Evolutionary conservation across 163 green algal genomes (phyloP).

Genomic region (Scenedesmus sp.): DNA sequence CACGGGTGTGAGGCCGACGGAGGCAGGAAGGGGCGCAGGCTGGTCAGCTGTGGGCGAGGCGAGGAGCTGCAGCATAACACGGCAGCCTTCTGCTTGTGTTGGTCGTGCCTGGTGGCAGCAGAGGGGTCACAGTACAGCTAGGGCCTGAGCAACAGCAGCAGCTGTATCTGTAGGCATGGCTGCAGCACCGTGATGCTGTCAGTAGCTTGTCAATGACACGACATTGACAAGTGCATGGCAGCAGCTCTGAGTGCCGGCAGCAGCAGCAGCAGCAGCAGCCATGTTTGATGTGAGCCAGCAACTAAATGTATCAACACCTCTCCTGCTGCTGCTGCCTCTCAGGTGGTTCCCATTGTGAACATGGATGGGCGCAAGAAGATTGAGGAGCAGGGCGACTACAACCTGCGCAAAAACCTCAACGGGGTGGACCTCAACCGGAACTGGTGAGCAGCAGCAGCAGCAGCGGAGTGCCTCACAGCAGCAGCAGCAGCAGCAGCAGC

Average conservation of each 20-base stretch:
- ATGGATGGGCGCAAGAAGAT: conserved; percentile 28
- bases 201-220: no score
- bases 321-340: conserved; percentile 17
- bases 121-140: no score
- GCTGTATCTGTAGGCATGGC: background rate
- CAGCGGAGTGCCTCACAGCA: background rate
- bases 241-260: background rate
- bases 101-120: no score
- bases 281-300: background rate
- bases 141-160: background rate
- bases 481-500: background rate
- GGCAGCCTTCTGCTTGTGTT: no score
- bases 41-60: no score
- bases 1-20: no score
- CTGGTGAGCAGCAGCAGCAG: conserved; percentile 10
- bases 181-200: no score
- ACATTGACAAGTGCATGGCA: background rate
- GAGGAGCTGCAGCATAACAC: no score
- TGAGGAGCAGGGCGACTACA: background rate
- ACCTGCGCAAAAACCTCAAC: background rate
- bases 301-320: no score
- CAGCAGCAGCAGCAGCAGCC: background rate
- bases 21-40: no score
- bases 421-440: conserved; percentile 42
- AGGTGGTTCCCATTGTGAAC: conserved; percentile 40